Percentiles rank a stretch among this genome's conserved stretches.
Evolutionary conservation across 2,329 filamentous ascomycete genomes (phyloP).

Genomic region (Alternaria rosae): DNA sequence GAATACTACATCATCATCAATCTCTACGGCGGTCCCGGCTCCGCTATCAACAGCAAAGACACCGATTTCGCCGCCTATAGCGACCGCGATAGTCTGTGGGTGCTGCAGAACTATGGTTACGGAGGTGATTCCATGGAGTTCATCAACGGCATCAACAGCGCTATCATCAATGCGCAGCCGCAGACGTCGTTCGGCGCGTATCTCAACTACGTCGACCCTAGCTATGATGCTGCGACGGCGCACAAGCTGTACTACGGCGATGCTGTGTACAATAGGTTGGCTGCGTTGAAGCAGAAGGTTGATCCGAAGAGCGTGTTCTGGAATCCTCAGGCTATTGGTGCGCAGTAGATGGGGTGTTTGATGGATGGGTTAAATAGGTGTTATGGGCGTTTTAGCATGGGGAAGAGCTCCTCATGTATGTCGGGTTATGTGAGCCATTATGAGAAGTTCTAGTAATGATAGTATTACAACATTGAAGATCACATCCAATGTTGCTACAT

Average conservation of each 20-base stretch:
- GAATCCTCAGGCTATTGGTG: constrained; percentile 50
- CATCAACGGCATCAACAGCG: constrained; percentile 54
- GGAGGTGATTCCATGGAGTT: constrained; percentile 39
- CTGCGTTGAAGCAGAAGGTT: constrained; percentile 50
- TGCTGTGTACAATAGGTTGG: constrained; percentile 44
- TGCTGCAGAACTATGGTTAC: constrained; percentile 49
- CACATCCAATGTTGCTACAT: neutral
- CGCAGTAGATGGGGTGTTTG: constrained; percentile 6
- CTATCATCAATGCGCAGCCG: constrained; percentile 48
- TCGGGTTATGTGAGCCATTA: too few relatives aligned
- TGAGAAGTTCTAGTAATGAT: too few relatives aligned
- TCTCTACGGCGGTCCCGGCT: constrained; percentile 49
- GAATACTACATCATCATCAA: constrained; percentile 51
- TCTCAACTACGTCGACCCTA: constrained; percentile 63
- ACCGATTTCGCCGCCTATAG: constrained; percentile 45
- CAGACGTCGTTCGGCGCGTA: constrained; percentile 58
- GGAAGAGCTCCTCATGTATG: neutral
- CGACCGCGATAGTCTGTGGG: constrained; percentile 48
- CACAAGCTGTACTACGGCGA: constrained; percentile 60
- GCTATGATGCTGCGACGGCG: constrained; percentile 56
- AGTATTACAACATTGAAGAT: neutral
- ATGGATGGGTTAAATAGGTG: neutral
- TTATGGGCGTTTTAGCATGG: neutral
- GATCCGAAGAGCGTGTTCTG: constrained; percentile 51
- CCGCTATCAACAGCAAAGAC: constrained; percentile 46